A percentile compares a stretch with the other conserved stretches of the same genome.
phyloP scores from a whole-genome alignment of 2,329 filamentous ascomycete species.

The Cercospora zeae-maydis region DNA sequence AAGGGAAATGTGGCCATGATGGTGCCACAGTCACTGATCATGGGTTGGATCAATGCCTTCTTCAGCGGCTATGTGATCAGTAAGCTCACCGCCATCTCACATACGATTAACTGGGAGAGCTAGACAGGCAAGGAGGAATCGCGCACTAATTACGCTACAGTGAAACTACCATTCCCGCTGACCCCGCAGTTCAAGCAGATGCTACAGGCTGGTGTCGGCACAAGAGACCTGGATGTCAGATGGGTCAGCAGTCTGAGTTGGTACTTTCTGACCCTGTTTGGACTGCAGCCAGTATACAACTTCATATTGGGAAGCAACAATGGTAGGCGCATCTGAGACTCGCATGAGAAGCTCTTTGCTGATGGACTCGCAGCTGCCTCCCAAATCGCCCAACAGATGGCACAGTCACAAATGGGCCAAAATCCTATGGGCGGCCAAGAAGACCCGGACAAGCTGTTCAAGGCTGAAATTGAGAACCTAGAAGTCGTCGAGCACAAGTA shows the following conservation, averaged over 20 bases:
- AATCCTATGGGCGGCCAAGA: conserved; percentile 81
- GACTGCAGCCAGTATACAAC: conserved; percentile 93
- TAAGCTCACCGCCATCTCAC: conserved; percentile 45
- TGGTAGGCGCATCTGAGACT: conserved; percentile 54
- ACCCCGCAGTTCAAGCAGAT: conserved; percentile 99
- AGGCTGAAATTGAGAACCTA: conserved; percentile 88
- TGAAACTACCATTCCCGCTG: conserved; percentile 95
- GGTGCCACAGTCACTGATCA: conserved; percentile 95
- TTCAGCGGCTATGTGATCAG: conserved; percentile 98
- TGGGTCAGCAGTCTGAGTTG: conserved; percentile 99
- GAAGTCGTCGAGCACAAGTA: conserved; percentile 93
- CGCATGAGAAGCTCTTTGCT: neutral
- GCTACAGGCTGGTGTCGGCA: conserved; percentile 95
- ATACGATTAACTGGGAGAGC: neutral
- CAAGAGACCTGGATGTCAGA: conserved; percentile 89
- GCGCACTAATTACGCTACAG: conserved; percentile 40
- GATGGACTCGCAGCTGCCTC: conserved; percentile 63
- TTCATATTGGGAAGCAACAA: conserved; percentile 96
- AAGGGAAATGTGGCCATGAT: conserved; percentile 99
- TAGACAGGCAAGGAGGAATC: neutral
- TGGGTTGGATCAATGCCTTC: conserved; percentile 99
- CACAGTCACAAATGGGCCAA: conserved; percentile 60
- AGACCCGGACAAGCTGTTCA: conserved; percentile 93
- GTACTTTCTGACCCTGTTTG: conserved; percentile 98
- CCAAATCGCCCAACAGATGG: conserved; percentile 83